phyloP scores from a whole-genome alignment of 1,284 basidiomycete genomes.

The Leccinum solheimii region DNA sequence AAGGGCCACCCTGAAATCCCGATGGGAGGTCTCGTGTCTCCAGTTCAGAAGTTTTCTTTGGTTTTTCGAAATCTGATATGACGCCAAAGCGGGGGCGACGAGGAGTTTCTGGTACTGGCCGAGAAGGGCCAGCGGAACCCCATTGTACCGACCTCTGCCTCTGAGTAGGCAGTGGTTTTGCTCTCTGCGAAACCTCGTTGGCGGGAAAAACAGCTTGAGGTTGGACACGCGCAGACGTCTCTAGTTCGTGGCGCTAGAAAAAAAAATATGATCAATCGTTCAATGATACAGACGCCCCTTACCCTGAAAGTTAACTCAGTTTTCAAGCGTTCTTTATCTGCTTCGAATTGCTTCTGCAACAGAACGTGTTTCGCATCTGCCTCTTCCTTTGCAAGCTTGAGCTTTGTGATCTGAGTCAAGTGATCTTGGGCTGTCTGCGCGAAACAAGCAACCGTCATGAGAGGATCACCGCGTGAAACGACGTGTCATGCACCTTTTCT shows the following conservation, averaged over 20 bases:
- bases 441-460: background rate
- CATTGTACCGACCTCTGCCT: conserved; percentile 40
- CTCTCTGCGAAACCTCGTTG: conserved; percentile 42
- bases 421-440: conserved; percentile 59
- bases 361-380: conserved; percentile 54
- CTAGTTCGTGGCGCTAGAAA: conserved; percentile 68
- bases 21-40: conserved; percentile 22
- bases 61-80: conserved; percentile 24
- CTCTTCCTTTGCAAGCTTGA: conserved; percentile 61
- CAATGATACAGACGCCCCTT: conserved; percentile 18
- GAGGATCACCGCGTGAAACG: background rate
- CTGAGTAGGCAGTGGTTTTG: conserved; percentile 41
- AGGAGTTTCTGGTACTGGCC: conserved; percentile 39
- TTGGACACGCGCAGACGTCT: conserved; percentile 55
- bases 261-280: conserved; percentile 11
- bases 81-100: conserved; percentile 36
- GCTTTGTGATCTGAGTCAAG: conserved; percentile 52
- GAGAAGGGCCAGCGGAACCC: conserved; percentile 30
- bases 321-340: conserved; percentile 67
- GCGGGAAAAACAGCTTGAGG: conserved; percentile 45
- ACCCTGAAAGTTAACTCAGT: conserved; percentile 73
- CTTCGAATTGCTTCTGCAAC: conserved; percentile 58
- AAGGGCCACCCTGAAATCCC: conserved; percentile 21
- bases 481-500: conserved; percentile 27
- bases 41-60: conserved; percentile 12